Evolutionary conservation across 2,329 filamentous ascomycete genomes (phyloP).

Genomic region (Fusarium ramigenum): DNA sequence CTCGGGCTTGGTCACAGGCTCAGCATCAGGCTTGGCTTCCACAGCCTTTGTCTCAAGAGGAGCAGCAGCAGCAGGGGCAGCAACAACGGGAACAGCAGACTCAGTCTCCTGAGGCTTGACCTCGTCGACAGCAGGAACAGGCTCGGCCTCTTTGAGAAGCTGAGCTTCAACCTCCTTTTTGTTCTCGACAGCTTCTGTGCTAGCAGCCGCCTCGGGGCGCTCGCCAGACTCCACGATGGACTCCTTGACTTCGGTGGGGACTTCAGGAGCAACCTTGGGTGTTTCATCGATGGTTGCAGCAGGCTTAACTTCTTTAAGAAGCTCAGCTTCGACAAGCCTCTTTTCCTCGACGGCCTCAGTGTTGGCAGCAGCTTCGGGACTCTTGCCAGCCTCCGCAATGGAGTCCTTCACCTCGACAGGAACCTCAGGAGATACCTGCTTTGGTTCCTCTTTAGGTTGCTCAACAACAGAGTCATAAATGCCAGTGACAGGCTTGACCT

Average conservation of each 20-base stretch:
- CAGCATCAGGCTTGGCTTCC: neutral
- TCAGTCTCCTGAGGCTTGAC: conserved; percentile 62
- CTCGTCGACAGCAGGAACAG: conserved; percentile 59
- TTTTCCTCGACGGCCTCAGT: conserved; percentile 75
- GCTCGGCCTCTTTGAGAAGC: conserved; percentile 71
- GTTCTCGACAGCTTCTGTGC: conserved; percentile 74
- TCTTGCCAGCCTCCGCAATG: conserved; percentile 70
- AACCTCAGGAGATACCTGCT: conserved; percentile 49
- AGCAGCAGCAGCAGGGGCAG: conserved; percentile 13
- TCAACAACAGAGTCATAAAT: conserved; percentile 33
- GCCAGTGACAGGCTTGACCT: conserved; percentile 57
- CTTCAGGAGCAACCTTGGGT: conserved; percentile 57
- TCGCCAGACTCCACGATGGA: conserved; percentile 66
- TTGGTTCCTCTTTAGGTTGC: conserved; percentile 33
- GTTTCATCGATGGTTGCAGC: conserved; percentile 51
- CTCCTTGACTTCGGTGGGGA: conserved; percentile 66
- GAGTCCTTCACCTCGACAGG: conserved; percentile 72
- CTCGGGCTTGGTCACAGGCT: conserved; percentile 3
- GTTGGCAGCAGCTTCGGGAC: conserved; percentile 73
- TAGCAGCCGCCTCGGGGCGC: conserved; percentile 76
- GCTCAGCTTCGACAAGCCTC: conserved; percentile 74
- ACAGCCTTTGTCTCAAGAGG: conserved; percentile 24
- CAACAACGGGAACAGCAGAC: neutral
- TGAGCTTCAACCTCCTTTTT: conserved; percentile 81
- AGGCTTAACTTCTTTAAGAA: conserved; percentile 69